Evolutionary conservation across 1,284 basidiomycete genomes (phyloP), one percentile per base, ranked within the genome.

Genomic region (Sparassis latifolia): DNA sequence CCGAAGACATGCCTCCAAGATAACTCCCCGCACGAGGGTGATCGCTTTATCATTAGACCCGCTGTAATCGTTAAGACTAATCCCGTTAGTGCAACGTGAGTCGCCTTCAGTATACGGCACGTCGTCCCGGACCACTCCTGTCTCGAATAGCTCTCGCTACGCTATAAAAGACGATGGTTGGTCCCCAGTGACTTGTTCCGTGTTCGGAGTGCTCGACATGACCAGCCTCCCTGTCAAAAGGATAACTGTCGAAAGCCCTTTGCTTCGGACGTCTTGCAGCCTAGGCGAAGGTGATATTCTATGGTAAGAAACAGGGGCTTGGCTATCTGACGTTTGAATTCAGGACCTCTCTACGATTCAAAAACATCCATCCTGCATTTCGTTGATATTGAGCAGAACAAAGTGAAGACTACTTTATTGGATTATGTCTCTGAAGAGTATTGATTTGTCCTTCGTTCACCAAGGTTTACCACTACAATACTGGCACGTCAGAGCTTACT

Each of bases 311-410:
- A 10, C 47, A 42, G 31, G 30, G 12, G 47, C 37, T 37, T 58
- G 45, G 45, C 45, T 28, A 30, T 44, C 47, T 32, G 10, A n/a
- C 35, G 6, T 48, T 43, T 32, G 29, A 31, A 30, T 33, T 51
- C 54, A 86, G 82, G 77, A 33, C 84, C 84, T 3, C 52, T 86
- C 3, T 86, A 81, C 60, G 82, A 86, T 56, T 62, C 73, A 27
- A 59, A 58, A 44, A 79, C 77, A 1, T 71, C 69, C 9, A 73
- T 66, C 27, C 60, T 86, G 37, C 83, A 86, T 62, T 86, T 87
- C 61, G 78, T 86, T 29, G 83, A 86, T 58, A 86, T 86, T 44
- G 64, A 69, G 40, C 73, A 78, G 59, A 72, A 75, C 53, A 80
- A 78, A 71, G 83, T 77, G 49, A 39, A 48, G 31, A 33, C 29